Base-by-base conservation (phyloP, 108 stramenopile species). In the Schizochytrium sp. region DNA sequence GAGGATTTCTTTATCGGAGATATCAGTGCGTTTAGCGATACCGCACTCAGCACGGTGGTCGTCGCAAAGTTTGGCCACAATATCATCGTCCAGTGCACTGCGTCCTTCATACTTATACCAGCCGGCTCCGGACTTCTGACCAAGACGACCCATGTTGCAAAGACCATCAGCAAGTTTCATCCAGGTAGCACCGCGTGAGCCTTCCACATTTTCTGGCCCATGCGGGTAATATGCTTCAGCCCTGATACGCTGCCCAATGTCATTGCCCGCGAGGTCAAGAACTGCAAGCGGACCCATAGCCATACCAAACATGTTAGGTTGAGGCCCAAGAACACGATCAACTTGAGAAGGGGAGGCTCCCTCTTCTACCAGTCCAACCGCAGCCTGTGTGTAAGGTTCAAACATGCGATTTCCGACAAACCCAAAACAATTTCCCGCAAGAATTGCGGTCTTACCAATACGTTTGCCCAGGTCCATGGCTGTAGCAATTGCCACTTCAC, bases 341-440 rank as follows among this genome's bases (percentile, higher is more conserved):
- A 96, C 94, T 72, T 95, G 89, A 45, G 91, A 41, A 15, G 96
- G 92, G 44, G 93, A 88, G 61, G 93, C 93, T 4, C 91, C 94
- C 50, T 91, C 94, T 60, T 94, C 95, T 49, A 98, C 89, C 56
- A 96, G 49, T 13, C 96, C 89, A 12, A 89, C 87, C 3, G 95
- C 89, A 89, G 97, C 96, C 15, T 94, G 90, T 8, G 94, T 91
- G 90, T 97, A 97, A 5, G 97, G 96, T 73, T 94, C 91, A 88
- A 98, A 87, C 96, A 98, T 95, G 56, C 98, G 96, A 91, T 99
- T 99, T 59, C 98, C 98, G 64, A 98, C 97, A 90, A 99, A 99
- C 3, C 98, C 98, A 93, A 97, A 95, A 89, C 97, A 98, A 89
- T 99, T 98, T 8, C 97, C 97, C 19, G 97, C 98, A 3, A 97